These are phyloP conservation scores for Lipomyces lipofer DNA, from an alignment of 805 yeast genomes.

Conservation along the genomic window DNA sequence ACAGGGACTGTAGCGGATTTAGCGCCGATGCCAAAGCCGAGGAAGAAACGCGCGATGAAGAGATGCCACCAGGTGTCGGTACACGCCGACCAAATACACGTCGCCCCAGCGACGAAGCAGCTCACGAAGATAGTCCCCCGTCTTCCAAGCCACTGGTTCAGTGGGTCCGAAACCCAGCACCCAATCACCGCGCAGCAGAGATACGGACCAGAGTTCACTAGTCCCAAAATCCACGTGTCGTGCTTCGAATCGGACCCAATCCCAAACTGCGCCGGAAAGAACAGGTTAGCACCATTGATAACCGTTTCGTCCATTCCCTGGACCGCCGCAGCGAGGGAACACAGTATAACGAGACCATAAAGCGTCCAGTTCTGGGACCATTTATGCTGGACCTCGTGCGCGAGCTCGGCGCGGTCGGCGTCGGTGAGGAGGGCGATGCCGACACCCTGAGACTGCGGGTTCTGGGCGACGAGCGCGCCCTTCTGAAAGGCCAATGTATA, in stretches of 20 bases:
- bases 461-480: conserved; percentile 61
- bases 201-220: conserved; percentile 67
- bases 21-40: conserved; percentile 68
- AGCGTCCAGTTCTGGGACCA: conserved; percentile 47
- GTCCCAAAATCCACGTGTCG: conserved; percentile 52
- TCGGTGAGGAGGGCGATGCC: conserved; percentile 45
- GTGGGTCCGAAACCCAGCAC: conserved; percentile 55
- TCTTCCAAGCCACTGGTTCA: conserved; percentile 57
- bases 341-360: conserved; percentile 54
- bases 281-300: conserved; percentile 64
- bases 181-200: conserved; percentile 58
- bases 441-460: conserved; percentile 44
- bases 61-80: conserved; percentile 61
- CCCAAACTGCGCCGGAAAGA: conserved; percentile 51
- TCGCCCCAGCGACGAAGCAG: conserved; percentile 56
- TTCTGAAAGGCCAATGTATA: conserved; percentile 37
- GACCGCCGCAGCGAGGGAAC: conserved; percentile 67
- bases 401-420: conserved; percentile 40
- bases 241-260: conserved; percentile 41
- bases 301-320: conserved; percentile 79
- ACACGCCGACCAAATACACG: conserved; percentile 67
- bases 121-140: conserved; percentile 60
- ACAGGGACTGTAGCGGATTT: conserved; percentile 70
- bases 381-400: conserved; percentile 50
- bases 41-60: conserved; percentile 57